Evolutionary conservation across 257 asterid species (phyloP).

Genomic region (Solanum bulbocastanum): DNA sequence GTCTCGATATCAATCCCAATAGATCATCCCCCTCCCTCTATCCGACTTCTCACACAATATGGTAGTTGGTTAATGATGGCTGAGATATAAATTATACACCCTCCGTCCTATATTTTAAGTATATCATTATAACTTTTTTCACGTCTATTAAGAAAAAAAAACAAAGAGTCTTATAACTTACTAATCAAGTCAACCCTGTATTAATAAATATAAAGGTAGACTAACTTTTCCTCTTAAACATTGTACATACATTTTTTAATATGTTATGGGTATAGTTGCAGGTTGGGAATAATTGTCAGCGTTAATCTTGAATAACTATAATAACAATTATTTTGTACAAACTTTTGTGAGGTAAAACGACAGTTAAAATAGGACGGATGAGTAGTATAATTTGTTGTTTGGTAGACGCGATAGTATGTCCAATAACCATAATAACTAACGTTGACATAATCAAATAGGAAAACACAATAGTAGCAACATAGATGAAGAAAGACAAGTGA

Average conservation of each 20-base stretch:
- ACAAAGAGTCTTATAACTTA: not conserved
- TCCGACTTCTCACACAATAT: not conserved
- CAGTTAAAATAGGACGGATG: not conserved
- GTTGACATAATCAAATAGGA: not conserved
- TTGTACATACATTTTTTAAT: not conserved
- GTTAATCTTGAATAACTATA: not conserved
- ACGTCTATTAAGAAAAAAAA: not conserved
- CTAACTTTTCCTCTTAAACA: not conserved
- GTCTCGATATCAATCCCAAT: too few species aligned
- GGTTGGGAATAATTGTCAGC: not conserved
- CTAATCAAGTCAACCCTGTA: not conserved
- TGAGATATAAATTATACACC: not conserved
- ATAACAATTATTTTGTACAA: not conserved
- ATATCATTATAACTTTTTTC: not conserved
- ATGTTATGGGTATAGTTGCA: not conserved
- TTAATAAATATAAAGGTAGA: not conserved
- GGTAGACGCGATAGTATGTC: not conserved
- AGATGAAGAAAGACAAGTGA: not conserved
- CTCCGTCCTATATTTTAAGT: not conserved
- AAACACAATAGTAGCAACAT: not conserved
- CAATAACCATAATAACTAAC: constrained; percentile 40
- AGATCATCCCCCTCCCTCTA: too few species aligned
- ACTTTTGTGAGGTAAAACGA: not conserved
- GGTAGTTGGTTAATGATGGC: not conserved
- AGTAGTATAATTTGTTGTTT: not conserved